A percentile compares a stretch with the other conserved stretches of the same genome.
phyloP scores from a whole-genome alignment of 352 stramenopile genomes.

The Pythium sukuiense region DNA sequence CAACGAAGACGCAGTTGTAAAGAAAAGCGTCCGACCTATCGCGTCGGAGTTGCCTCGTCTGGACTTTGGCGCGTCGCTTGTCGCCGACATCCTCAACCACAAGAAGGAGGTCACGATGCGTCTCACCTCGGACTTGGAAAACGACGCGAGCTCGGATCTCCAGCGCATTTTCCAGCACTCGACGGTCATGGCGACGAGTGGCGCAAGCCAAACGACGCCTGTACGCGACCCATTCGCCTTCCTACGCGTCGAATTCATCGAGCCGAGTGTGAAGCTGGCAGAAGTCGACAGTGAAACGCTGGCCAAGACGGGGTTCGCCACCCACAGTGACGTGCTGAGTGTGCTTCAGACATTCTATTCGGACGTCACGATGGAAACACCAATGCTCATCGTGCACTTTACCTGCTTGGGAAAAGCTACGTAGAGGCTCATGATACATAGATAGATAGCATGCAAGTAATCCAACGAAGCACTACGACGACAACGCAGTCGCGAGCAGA shows the following conservation, averaged over 20 bases:
- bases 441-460: background rate
- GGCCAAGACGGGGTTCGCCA: constrained; percentile 44
- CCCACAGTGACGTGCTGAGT: constrained; percentile 37
- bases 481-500: constrained; percentile 28
- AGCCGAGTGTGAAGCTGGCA: constrained; percentile 27
- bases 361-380: constrained; percentile 39
- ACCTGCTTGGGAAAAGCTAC: constrained; percentile 26
- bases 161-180: constrained; percentile 33
- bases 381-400: constrained; percentile 56
- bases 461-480: background rate
- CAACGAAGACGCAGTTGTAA: background rate
- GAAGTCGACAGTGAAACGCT: constrained; percentile 37
- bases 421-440: background rate
- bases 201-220: background rate
- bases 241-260: constrained; percentile 43
- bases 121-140: constrained; percentile 43
- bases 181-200: constrained; percentile 41
- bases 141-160: constrained; percentile 62
- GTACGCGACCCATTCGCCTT: constrained; percentile 41
- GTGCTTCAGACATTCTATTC: constrained; percentile 64
- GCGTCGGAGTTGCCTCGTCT: constrained; percentile 36
- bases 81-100: constrained; percentile 38
- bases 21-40: background rate
- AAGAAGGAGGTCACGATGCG: constrained; percentile 73
- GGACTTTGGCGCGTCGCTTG: constrained; percentile 56